These are phyloP conservation scores for Botrytis tulipae DNA, from an alignment of 2,329 filamentous ascomycete species.

Conservation along the genomic window DNA sequence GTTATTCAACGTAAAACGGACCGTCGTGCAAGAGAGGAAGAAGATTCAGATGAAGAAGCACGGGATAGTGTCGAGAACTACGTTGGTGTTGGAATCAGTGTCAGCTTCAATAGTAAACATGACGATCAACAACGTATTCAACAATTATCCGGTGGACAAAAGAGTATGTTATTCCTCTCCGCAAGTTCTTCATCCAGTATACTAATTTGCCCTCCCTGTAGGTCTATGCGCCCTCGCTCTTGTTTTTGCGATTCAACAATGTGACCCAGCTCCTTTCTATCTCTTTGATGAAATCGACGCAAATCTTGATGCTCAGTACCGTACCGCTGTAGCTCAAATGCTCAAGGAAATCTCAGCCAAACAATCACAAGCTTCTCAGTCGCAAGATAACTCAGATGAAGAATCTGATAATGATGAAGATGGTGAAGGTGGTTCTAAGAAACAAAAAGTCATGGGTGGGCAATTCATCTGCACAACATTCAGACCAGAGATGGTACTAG, in stretches of 20 bases:
- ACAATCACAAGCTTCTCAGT: conserved; percentile 24
- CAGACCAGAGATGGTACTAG: conserved; percentile 90
- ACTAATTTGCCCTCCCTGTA: conserved; percentile 40
- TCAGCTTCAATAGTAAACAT: conserved; percentile 97
- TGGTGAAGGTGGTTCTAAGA: conserved; percentile 35
- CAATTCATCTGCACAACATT: conserved; percentile 99
- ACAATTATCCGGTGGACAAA: conserved; percentile 94
- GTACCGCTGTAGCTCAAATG: conserved; percentile 89
- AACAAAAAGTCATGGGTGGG: conserved; percentile 45
- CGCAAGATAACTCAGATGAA: conserved; percentile 18
- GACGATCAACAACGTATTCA: conserved; percentile 98
- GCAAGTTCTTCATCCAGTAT: neutral
- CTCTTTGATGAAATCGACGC: conserved; percentile 99
- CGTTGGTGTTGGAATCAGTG: conserved; percentile 90
- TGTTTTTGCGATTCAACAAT: conserved; percentile 98
- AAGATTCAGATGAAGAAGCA: conserved; percentile 67
- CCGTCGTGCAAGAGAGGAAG: conserved; percentile 59
- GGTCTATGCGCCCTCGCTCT: conserved; percentile 94
- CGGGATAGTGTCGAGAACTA: conserved; percentile 86
- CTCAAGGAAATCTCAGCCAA: conserved; percentile 73
- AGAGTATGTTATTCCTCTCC: conserved; percentile 63
- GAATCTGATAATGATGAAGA: conserved; percentile 42
- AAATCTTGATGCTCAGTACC: conserved; percentile 96
- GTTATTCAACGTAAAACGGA: conserved; percentile 92
- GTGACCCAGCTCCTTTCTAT: conserved; percentile 96